These are phyloP conservation scores for Tolypocladium capitatum DNA, from an alignment of 2,329 filamentous ascomycete genomes.

Conservation along the genomic window DNA sequence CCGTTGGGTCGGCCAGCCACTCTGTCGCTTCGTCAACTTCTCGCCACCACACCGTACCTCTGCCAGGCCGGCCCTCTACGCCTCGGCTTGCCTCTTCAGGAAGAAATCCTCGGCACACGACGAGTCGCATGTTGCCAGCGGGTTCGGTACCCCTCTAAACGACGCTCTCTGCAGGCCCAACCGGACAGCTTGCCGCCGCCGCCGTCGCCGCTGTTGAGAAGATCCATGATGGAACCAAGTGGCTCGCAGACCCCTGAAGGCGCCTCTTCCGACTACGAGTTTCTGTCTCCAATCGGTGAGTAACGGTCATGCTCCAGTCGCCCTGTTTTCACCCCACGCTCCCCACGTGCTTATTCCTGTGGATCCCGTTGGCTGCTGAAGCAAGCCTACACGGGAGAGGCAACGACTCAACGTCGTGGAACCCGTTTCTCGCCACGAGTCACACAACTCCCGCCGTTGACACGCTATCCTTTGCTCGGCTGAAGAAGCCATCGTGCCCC, in stretches of 20 bases:
- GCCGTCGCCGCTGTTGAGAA: background rate
- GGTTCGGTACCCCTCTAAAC: background rate
- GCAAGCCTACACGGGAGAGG: background rate
- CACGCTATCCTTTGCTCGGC: background rate
- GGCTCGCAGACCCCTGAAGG: constrained; percentile 33
- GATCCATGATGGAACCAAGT: constrained; percentile 23
- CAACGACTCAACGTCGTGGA: background rate
- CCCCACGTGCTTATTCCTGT: constrained; percentile 30
- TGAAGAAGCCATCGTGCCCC: background rate
- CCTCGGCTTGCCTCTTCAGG: constrained; percentile 13
- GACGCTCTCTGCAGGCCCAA: constrained; percentile 3
- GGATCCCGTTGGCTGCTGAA: constrained; percentile 19
- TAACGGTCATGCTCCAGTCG: constrained; percentile 15
- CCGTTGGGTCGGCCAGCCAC: background rate
- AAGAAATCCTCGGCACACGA: background rate
- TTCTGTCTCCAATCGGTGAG: constrained; percentile 45
- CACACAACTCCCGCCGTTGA: background rate
- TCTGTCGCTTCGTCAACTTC: background rate
- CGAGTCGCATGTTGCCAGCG: background rate
- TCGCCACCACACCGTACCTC: background rate
- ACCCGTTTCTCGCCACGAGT: background rate
- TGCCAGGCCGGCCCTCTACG: constrained; percentile 5
- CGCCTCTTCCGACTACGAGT: constrained; percentile 27
- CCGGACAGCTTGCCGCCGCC: background rate
- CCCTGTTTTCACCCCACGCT: constrained; percentile 25